A percentile compares a stretch with the other conserved stretches of the same genome.
These are phyloP conservation scores for Paratinospora sagittata DNA, from an alignment of 164 flowering plant genomes.

Conservation along the genomic window DNA sequence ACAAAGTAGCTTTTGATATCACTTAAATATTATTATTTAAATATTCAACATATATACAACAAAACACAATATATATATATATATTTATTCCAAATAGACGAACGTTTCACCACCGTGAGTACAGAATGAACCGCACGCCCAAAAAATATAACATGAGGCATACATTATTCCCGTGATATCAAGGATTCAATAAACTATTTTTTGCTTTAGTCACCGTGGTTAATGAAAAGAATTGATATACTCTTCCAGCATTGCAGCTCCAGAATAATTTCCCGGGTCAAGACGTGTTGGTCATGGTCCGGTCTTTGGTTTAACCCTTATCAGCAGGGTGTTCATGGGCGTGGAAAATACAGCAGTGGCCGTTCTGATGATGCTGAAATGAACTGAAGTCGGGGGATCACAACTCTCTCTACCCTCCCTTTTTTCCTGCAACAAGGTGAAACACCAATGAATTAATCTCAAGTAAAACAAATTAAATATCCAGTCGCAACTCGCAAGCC, in stretches of 20 bases:
- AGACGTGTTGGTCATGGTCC: too few relatives aligned
- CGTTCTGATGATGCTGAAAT: neutral
- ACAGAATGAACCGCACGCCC: too few relatives aligned
- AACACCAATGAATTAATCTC: neutral
- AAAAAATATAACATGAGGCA: too few relatives aligned
- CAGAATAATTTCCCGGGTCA: neutral
- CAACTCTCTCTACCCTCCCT: neutral
- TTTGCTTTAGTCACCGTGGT: neutral
- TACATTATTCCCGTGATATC: neutral
- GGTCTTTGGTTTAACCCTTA: too few relatives aligned
- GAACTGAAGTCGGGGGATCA: neutral
- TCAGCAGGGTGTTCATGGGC: neutral
- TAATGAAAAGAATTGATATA: neutral
- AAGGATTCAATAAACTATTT: neutral
- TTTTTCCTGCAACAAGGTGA: constrained; percentile 14
- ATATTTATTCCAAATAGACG: too few relatives aligned
- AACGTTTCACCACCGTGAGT: too few relatives aligned
- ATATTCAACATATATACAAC: too few relatives aligned
- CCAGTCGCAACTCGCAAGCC: neutral
- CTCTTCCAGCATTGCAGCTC: neutral
- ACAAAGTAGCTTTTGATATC: too few relatives aligned
- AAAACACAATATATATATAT: too few relatives aligned
- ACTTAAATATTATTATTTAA: too few relatives aligned
- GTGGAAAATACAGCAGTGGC: neutral
- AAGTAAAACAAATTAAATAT: neutral